Base-by-base conservation (phyloP, 257 asterid species). In the Perilla frutescens region DNA sequence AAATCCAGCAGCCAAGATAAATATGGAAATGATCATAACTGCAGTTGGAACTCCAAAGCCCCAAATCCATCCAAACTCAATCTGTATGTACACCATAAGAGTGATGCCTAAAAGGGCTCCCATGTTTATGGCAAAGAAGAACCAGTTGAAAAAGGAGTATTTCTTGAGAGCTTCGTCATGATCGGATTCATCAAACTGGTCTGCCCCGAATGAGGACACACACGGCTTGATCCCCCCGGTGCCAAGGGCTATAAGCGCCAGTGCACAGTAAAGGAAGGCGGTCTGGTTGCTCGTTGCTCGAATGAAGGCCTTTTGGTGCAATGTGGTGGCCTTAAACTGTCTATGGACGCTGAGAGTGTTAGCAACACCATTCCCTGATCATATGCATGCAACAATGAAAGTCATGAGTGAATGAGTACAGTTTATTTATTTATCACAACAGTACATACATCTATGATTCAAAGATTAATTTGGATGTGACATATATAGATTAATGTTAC, bases 141-240 rank as follows among this genome's bases (percentile, higher is more conserved):
- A 91, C 97, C 97, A 91, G 55, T 91, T 91, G 83, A 91, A 91
- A 59, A 91, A 91, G 4, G 91, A 79, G 26, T 86, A 91, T 10
- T 91, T 91, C 61, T 83, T 87, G 12, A 66, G 82, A 3, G 87
- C 87, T 81, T 91, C 97, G 0, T 61, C 71, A 6, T 62, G 20
- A 11, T 87, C 94, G 0, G 87, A 62, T 7, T 83, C 92, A 26
- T 89, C 96, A 15, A 86, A 91, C 66, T 91, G 96, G 51, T 91
- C 96, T 0, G 97, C 97, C 0, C 94, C 94, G 43, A 91, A 87
- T 6, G 94, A 83, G 62, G 97, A 91, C 15, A 89, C 94, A 63
- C 97, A 91, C 1, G 96, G 93, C 86, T 91, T 91, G 76, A 91
- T 91, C 10, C 97, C 97, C 0, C 97, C 94, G 0, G 97, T 91